A percentile compares a stretch with the other conserved stretches of the same genome.
Evolutionary conservation across 208 protist genomes (phyloP).

Genomic region (Trichomonas vaginalis): DNA sequence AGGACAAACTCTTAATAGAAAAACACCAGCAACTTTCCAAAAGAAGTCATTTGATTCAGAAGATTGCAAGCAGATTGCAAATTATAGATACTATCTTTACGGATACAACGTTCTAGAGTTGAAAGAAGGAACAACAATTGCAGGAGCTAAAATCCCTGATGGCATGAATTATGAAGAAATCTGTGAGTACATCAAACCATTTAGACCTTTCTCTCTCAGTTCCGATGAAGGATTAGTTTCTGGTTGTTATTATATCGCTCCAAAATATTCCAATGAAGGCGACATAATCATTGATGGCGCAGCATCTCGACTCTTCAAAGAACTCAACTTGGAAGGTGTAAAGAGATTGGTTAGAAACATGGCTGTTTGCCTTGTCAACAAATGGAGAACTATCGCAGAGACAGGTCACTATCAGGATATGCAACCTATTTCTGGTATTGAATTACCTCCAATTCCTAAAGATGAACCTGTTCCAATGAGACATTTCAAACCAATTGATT

Average conservation of each 20-base stretch:
- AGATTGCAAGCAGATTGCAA: background rate
- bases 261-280: background rate
- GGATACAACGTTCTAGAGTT: background rate
- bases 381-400: background rate
- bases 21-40: background rate
- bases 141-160: background rate
- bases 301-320: background rate
- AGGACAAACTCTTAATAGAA: background rate
- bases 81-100: background rate
- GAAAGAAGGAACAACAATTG: background rate
- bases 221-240: background rate
- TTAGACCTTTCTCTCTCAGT: background rate
- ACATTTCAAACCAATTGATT: background rate
- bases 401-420: background rate
- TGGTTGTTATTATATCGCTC: background rate
- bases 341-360: background rate
- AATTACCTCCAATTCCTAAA: background rate
- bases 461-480: too few relatives aligned
- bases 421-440: background rate
- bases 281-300: slow-evolving; percentile 1
- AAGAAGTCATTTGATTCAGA: background rate
- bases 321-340: background rate
- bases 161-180: background rate
- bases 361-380: background rate
- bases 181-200: background rate